Conservation (phyloP, 352 stramenopile species). For the Thalassiosira mediterranea region DNA sequence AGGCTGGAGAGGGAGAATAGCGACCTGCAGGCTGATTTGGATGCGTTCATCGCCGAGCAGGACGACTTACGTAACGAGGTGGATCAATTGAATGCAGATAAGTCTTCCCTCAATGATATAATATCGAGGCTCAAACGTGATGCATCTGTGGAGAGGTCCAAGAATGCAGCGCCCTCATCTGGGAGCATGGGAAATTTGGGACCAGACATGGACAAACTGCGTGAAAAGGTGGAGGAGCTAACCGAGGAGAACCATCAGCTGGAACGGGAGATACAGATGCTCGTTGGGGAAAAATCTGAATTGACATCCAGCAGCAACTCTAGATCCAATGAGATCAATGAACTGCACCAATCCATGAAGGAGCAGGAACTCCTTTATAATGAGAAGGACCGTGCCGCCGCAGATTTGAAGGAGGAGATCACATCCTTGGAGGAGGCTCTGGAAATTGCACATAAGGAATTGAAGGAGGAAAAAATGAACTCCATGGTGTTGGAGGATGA, state of each 20-base stretch:
- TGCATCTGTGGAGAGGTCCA: not conserved
- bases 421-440: not conserved
- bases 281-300: slow-evolving; percentile 47
- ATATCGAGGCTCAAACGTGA: slow-evolving; percentile 39
- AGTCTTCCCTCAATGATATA: slow-evolving; percentile 42
- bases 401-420: not conserved
- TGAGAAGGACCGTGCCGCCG: not conserved
- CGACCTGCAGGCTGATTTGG: slow-evolving; percentile 34
- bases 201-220: too few relatives aligned
- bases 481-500: slow-evolving; percentile 15
- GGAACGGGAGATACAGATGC: slow-evolving; percentile 44
- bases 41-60: slow-evolving; percentile 41
- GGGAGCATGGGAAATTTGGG: too few relatives aligned
- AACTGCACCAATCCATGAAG: not conserved
- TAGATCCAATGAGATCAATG: not conserved
- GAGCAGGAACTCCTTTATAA: slow-evolving; percentile 2
- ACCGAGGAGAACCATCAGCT: slow-evolving; percentile 50
- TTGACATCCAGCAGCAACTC: slow-evolving; percentile 15
- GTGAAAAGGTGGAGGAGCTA: slow-evolving; percentile 29
- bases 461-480: slow-evolving; percentile 7
- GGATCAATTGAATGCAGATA: slow-evolving; percentile 34
- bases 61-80: slow-evolving; percentile 32
- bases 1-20: slow-evolving; percentile 33
- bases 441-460: not conserved
- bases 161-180: slow-evolving; percentile 7